These are phyloP conservation scores for Trametes maxima DNA, from an alignment of 768 basidiomycete species.

Conservation along the genomic window DNA sequence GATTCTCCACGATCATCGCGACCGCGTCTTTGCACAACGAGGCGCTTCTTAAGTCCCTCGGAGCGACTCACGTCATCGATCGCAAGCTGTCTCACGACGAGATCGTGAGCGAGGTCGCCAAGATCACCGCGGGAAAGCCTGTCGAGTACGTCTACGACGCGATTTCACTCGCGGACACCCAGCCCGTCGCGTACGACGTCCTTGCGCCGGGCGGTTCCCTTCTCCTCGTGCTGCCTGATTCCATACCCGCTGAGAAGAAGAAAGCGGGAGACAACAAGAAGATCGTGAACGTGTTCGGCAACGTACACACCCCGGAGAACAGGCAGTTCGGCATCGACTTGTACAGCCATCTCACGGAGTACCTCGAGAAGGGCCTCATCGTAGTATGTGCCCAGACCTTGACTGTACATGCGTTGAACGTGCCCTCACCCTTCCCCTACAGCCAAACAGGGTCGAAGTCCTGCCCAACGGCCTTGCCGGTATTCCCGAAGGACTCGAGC, in stretches of 20 bases:
- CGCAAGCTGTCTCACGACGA: constrained; percentile 15
- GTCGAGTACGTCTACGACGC: constrained; percentile 28
- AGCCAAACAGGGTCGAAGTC: constrained; percentile 33
- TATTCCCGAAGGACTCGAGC: constrained; percentile 26
- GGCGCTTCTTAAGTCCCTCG: constrained; percentile 28
- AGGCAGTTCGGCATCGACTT: constrained; percentile 17
- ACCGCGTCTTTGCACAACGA: constrained; percentile 33
- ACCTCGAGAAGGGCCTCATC: constrained; percentile 22
- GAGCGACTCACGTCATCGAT: constrained; percentile 36
- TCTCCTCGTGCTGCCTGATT: constrained; percentile 19
- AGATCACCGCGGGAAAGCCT: constrained; percentile 22
- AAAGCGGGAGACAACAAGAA: constrained; percentile 17
- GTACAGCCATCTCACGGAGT: constrained; percentile 21
- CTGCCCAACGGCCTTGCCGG: constrained; percentile 30
- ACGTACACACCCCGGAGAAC: constrained; percentile 14
- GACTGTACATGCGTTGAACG: background rate
- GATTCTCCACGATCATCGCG: constrained; percentile 35
- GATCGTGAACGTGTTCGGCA: constrained; percentile 13
- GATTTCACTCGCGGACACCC: constrained; percentile 26
- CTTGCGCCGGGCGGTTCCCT: constrained; percentile 25
- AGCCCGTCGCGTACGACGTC: constrained; percentile 21
- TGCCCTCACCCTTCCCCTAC: background rate
- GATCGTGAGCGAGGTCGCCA: constrained; percentile 7
- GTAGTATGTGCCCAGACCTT: constrained; percentile 17
- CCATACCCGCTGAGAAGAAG: constrained; percentile 11